Evolutionary conservation across 495 filamentous ascomycete genomes (phyloP).

Genomic region (Aspergillus carlsbadensis): DNA sequence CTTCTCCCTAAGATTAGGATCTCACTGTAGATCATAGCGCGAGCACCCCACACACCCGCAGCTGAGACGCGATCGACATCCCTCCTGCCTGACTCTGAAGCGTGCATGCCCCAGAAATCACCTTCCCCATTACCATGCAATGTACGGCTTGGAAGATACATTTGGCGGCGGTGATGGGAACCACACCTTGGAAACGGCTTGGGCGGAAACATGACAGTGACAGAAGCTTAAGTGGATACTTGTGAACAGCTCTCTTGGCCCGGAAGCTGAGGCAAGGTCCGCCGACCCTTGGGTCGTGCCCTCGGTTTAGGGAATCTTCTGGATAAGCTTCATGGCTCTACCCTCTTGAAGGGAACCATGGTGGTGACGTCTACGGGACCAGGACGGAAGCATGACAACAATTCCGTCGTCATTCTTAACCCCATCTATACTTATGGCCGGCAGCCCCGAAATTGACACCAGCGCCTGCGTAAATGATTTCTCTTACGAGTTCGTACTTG

Average conservation of each 20-base stretch:
- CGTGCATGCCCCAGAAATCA: no score
- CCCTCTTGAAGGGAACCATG: not conserved
- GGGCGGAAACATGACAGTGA: no score
- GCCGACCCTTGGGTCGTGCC: not conserved
- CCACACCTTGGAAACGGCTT: no score
- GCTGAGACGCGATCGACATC: slow-evolving; percentile 3
- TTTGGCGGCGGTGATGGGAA: no score
- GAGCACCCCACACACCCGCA: not conserved
- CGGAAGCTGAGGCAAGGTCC: no score
- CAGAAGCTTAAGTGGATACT: no score
- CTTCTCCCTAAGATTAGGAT: not conserved
- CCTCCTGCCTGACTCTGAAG: not conserved
- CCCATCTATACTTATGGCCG: not conserved
- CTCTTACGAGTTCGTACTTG: not conserved
- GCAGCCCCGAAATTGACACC: not conserved
- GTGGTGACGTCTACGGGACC: slow-evolving; percentile 3
- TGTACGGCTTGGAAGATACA: no score
- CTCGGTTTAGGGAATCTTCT: not conserved
- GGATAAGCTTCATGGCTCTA: not conserved
- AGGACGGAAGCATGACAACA: slow-evolving; percentile 4
- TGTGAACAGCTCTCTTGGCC: no score
- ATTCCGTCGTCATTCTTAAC: not conserved
- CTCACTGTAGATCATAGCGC: slow-evolving; percentile 3
- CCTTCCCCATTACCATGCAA: no score
- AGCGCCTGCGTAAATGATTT: no score